phyloP scores from a whole-genome alignment of 768 basidiomycete species.

The Psilocybe cubensis region DNA sequence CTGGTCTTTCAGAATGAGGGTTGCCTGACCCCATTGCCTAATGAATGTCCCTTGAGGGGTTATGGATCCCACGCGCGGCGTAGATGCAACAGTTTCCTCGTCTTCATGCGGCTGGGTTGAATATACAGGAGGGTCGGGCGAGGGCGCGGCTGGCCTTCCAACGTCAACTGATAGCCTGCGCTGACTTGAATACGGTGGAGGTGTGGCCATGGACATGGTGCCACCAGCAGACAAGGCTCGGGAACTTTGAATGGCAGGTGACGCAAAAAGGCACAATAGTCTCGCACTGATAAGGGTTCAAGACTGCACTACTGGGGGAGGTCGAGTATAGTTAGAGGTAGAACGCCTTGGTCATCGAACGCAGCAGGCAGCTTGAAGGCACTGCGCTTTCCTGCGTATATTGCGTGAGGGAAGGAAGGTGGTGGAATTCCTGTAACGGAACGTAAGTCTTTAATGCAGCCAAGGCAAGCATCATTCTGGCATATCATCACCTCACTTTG shows the following conservation, averaged over 20 bases:
- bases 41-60: slow-evolving; percentile 29
- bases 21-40: slow-evolving; percentile 36
- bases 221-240: not conserved
- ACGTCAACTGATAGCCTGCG: not conserved
- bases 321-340: not conserved
- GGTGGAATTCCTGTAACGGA: slow-evolving; percentile 1
- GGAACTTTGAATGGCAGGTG: not conserved
- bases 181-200: slow-evolving; percentile 8
- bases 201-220: not conserved
- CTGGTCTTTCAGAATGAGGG: slow-evolving; percentile 41
- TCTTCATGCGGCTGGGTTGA: slow-evolving; percentile 33
- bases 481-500: not conserved
- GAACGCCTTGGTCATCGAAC: not conserved
- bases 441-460: not conserved
- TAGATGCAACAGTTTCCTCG: slow-evolving; percentile 41
- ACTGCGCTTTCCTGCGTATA: not conserved
- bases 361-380: not conserved
- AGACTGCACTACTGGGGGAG: no score
- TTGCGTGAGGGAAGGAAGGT: slow-evolving; percentile 4
- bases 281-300: not conserved
- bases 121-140: slow-evolving; percentile 30
- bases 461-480: not conserved
- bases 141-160: not conserved
- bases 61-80: slow-evolving; percentile 32
- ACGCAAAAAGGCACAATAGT: not conserved